Evolutionary conservation across 2,329 filamentous ascomycete species (phyloP).

Genomic region (Fusarium sp.): DNA sequence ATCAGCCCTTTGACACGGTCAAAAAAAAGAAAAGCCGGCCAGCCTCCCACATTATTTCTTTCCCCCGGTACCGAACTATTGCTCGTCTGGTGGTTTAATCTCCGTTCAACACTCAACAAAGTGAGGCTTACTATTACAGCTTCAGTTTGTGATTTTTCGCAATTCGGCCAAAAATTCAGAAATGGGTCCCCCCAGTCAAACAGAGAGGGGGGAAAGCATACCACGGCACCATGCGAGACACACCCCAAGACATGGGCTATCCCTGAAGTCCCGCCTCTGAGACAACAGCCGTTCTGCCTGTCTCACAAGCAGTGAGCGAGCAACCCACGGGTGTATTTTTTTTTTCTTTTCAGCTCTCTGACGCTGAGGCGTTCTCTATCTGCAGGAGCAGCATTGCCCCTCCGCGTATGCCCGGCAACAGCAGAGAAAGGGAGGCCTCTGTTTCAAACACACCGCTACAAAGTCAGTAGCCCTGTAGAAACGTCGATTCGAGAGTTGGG

Average conservation of each 20-base stretch:
- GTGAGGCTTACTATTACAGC: not conserved
- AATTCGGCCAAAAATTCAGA: not conserved
- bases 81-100: not conserved
- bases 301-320: not conserved
- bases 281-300: not conserved
- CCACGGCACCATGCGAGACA: constrained; percentile 36
- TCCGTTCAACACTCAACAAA: not conserved
- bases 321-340: not conserved
- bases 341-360: constrained; percentile 15
- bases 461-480: not conserved
- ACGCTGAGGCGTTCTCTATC: constrained; percentile 1
- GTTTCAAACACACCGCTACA: constrained; percentile 2
- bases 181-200: not conserved
- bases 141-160: not conserved
- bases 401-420: not conserved
- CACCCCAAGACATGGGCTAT: constrained; percentile 22
- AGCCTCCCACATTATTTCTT: not conserved
- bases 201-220: not conserved
- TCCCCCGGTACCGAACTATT: not conserved
- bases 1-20: not conserved
- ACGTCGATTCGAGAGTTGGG: not conserved
- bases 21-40: not conserved
- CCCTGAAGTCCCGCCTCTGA: constrained; percentile 7
- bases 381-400: not conserved
- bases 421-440: constrained; percentile 1